Evolutionary conservation across 2,329 filamentous ascomycete genomes (phyloP), one percentile per base, ranked within the genome.

Genomic region (Phyllosticta ampelicida): DNA sequence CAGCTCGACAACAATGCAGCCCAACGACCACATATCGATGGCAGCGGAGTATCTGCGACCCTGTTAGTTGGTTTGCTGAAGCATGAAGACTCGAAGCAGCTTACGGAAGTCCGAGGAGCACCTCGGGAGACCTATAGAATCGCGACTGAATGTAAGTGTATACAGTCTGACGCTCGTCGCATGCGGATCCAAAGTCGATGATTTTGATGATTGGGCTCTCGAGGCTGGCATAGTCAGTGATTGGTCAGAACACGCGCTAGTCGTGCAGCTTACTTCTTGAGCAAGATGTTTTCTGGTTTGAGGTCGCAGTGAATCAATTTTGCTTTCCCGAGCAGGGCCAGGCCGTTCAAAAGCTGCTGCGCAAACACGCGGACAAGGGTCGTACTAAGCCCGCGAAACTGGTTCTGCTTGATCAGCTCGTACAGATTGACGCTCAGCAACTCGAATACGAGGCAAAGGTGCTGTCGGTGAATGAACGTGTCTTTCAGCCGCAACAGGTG

Each of bases 181-280:
- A 99, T 13, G 94, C 94, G 44, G 94, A 99, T 50, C 94, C 94
- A 70, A 99, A 99, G 79, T 99, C 94, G 71, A 99, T 99, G 68
- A 99, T 96, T 74, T 99, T 99, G 80, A 99, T 99, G 65, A 99
- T 97, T 2, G 94, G 94, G 67, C 92, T 97, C 72, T 99, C 94
- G 49, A 99, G 84, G 70, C 83, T 86, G 62, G 30, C 20, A 30
- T 54, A 56, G 44, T 58, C 48, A 58, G 56, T n/a, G 20, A 28
- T 28, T n/a, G 51, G 36, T n/a, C 19, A 59, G 52, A 60, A 23
- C 10, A 51, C 53, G 20, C 36, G 28, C n/a, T 51, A 30, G 44
- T 53, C 26, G 16, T 19, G 18, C 48, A n/a, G 53, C 78, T 66
- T 66, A 85, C 83, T 99, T 99, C 74, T 99, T 99, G 56, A 99